Evolutionary conservation across 306 rosid species (phyloP).

Genomic region (Vigna hirtella): DNA sequence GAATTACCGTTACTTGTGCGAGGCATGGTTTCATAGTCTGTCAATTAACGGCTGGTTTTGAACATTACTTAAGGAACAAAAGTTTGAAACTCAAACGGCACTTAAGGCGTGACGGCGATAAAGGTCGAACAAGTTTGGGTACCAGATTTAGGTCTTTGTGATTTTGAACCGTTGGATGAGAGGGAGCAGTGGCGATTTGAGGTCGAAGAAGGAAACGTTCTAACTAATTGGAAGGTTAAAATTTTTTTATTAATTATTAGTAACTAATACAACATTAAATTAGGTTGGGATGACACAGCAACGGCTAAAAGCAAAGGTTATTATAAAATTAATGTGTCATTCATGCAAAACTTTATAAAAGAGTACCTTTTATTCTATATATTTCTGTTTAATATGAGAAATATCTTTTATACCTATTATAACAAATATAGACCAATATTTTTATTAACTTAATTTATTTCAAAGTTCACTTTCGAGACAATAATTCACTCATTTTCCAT

Average conservation of each 20-base stretch:
- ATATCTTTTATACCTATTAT: too few relatives aligned
- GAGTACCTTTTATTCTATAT: neutral
- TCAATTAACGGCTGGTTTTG: conserved; percentile 54
- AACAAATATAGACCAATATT: too few relatives aligned
- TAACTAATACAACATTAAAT: neutral
- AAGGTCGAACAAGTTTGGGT: conserved; percentile 51
- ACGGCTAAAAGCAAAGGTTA: neutral
- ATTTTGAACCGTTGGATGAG: conserved; percentile 58
- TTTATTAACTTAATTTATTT: too few relatives aligned
- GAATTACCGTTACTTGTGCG: conserved; percentile 62
- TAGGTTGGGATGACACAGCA: neutral
- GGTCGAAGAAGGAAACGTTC: conserved; percentile 43
- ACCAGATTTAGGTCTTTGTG: conserved; percentile 28
- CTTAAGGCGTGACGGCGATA: conserved; percentile 47
- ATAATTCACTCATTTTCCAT: too few relatives aligned
- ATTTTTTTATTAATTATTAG: conserved; percentile 1
- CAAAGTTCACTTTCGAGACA: too few relatives aligned
- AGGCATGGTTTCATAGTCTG: conserved; percentile 25
- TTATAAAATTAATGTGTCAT: neutral
- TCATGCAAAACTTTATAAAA: neutral
- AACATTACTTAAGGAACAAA: conserved; percentile 51
- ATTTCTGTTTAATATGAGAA: too few relatives aligned
- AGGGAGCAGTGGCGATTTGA: neutral
- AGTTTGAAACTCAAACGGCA: conserved; percentile 93
- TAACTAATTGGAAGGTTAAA: conserved; percentile 43